Evolutionary conservation across 2,329 filamentous ascomycete genomes (phyloP), one percentile per base, ranked within the genome.

Genomic region (Aciculosporium take): DNA sequence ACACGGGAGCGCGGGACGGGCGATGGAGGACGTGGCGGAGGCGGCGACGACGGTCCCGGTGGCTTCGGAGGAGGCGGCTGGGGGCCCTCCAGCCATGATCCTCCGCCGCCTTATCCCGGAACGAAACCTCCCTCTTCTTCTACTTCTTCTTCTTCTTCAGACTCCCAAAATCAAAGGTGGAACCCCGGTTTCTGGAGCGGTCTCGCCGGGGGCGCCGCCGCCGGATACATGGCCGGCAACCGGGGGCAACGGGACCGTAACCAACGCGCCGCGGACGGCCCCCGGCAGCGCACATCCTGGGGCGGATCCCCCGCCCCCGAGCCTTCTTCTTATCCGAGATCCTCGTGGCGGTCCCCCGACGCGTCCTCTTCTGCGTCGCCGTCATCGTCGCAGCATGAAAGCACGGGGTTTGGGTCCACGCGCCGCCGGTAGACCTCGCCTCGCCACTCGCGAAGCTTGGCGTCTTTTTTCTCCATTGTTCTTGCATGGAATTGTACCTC

Each of bases 101-200:
- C 74, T 24, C 73, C 74, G 30, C 73, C 74, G 30, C 60, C 55
- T 3, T 62, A 63, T 45, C 59, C 58, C 1, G 60, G 61, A 7
- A 57, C 58, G 1, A 69, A 70, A 41, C 57, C 58, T 51, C 44
- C 24, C 7, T 30, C 39, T 10, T 17, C 31, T 18, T 29, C 32
- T n/a, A n/a, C n/a, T n/a, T n/a, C n/a, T n/a, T n/a, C n/a, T n/a
- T n/a, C n/a, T n/a, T n/a, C n/a, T n/a, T n/a, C n/a, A n/a, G n/a
- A n/a, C n/a, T n/a, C n/a, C 17, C 27, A 33, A n/a, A 10, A 25
- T 17, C 59, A 72, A 46, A 66, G 67, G 1, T 86, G 81, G 80
- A 68, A 70, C 38, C 81, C 82, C 5, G 83, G 83, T 1, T 86
- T 87, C 60, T 87, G 81, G 81, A 72, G 66, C 15, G 82, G 81